phyloP scores from a whole-genome alignment of 768 basidiomycete genomes.

The Mycena vulgaris region DNA sequence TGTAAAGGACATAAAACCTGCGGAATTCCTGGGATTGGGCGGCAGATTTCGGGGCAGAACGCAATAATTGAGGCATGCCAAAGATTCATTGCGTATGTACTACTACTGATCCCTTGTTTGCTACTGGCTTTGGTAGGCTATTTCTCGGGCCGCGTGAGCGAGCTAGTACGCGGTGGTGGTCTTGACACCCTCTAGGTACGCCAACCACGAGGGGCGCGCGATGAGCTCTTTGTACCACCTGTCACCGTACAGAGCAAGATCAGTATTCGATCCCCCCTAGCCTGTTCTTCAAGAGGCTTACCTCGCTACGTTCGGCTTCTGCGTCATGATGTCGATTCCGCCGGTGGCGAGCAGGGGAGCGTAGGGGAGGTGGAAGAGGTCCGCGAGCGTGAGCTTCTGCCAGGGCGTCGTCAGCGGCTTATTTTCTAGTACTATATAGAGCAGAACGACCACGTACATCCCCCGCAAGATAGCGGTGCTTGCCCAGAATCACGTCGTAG shows the following conservation, averaged over 20 bases:
- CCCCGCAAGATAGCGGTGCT: conserved; percentile 70
- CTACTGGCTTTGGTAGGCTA: no score
- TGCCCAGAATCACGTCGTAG: conserved; percentile 70
- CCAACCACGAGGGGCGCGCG: background rate
- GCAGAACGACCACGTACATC: conserved; percentile 51
- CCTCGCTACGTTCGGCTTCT: no score
- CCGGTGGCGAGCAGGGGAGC: conserved; percentile 37
- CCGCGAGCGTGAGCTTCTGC: background rate
- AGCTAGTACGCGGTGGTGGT: background rate
- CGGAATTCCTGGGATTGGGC: no score
- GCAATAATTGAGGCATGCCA: no score
- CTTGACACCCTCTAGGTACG: background rate
- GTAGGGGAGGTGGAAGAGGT: conserved; percentile 38
- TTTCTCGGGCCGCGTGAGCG: no score
- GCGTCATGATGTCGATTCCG: conserved; percentile 44
- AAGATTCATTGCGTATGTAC: no score
- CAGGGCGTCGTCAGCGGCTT: background rate
- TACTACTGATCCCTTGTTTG: no score
- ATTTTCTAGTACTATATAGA: no score
- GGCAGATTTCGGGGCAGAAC: no score
- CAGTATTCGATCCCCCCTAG: background rate
- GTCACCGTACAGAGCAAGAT: background rate
- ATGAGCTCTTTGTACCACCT: no score
- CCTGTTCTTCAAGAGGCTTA: no score
- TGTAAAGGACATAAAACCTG: no score